phyloP scores from a whole-genome alignment of 2,329 filamentous ascomycete species.

The Raffaelea deltoideospora region DNA sequence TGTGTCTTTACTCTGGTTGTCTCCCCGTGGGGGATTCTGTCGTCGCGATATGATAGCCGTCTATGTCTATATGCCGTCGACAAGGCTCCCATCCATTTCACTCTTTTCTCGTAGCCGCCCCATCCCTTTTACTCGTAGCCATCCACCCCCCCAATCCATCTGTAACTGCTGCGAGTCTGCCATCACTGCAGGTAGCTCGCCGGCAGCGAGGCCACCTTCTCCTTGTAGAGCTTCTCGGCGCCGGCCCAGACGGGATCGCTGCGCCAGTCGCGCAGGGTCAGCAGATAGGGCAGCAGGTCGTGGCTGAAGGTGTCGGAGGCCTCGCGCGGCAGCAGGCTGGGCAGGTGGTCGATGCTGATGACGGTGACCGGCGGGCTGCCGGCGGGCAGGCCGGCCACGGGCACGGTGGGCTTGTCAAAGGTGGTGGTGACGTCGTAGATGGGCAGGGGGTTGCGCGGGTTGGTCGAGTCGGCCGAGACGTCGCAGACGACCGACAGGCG shows the following conservation, averaged over 20 bases:
- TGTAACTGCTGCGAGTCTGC: too few relatives aligned
- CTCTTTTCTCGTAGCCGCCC: too few relatives aligned
- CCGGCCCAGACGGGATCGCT: conserved; percentile 67
- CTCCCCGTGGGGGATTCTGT: too few relatives aligned
- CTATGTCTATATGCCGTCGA: too few relatives aligned
- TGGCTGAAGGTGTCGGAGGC: conserved; percentile 70
- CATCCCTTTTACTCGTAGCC: too few relatives aligned
- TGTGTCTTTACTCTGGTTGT: too few relatives aligned
- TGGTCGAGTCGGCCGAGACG: conserved; percentile 61
- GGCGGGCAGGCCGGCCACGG: conserved; percentile 45
- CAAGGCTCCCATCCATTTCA: too few relatives aligned
- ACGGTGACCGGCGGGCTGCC: conserved; percentile 54
- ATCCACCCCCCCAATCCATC: too few relatives aligned
- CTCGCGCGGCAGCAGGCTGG: conserved; percentile 71
- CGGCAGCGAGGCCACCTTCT: conserved; percentile 46
- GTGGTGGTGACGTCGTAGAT: conserved; percentile 77
- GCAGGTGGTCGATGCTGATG: conserved; percentile 79
- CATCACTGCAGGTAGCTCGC: too few relatives aligned
- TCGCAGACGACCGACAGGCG: conserved; percentile 70
- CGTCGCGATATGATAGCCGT: too few relatives aligned
- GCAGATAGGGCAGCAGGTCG: conserved; percentile 61
- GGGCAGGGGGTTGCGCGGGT: conserved; percentile 47
- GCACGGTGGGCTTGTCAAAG: conserved; percentile 75
- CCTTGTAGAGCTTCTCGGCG: conserved; percentile 69
- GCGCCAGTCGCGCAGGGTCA: conserved; percentile 61